phyloP scores from a whole-genome alignment of 2,329 filamentous ascomycete species.

The Aspergillus tanneri region DNA sequence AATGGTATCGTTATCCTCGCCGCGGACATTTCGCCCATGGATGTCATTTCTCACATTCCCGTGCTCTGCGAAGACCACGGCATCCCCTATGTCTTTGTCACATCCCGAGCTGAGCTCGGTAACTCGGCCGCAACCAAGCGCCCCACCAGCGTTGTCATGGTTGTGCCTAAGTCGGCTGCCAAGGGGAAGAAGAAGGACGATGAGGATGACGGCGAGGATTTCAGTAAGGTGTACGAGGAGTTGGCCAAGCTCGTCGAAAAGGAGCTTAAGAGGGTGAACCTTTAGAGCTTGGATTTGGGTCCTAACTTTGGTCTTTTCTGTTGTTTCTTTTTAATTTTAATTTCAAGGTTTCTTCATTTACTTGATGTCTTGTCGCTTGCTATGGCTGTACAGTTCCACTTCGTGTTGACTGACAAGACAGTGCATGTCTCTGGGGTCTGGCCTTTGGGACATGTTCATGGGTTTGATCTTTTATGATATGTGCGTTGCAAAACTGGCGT shows the following conservation, averaged over 20 bases:
- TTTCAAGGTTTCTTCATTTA: constrained; percentile 21
- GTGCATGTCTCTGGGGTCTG: constrained; percentile 41
- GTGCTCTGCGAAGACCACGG: constrained; percentile 98
- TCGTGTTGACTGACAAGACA: constrained; percentile 35
- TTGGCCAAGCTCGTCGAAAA: constrained; percentile 60
- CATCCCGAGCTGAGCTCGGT: constrained; percentile 87
- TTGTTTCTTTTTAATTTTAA: constrained; percentile 19
- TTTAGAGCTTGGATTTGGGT: too few relatives aligned
- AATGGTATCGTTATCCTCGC: constrained; percentile 83
- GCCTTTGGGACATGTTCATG: constrained; percentile 36
- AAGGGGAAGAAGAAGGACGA: constrained; percentile 52
- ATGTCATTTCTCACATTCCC: constrained; percentile 97
- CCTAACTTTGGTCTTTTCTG: constrained; percentile 21
- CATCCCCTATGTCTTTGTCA: constrained; percentile 94
- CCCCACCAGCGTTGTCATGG: constrained; percentile 95
- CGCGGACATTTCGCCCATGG: constrained; percentile 96
- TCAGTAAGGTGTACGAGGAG: constrained; percentile 55
- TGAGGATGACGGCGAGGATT: constrained; percentile 48
- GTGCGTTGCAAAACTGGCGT: constrained; percentile 40
- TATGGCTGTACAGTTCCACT: constrained; percentile 40
- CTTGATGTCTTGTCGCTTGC: constrained; percentile 22
- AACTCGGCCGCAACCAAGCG: constrained; percentile 92
- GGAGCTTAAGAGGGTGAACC: constrained; percentile 57
- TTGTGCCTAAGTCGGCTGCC: constrained; percentile 52
- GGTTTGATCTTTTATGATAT: constrained; percentile 34